A percentile compares a stretch with the other conserved stretches of the same genome.
phyloP scores from a whole-genome alignment of 2,329 filamentous ascomycete genomes.

The Fusarium duplospermum region DNA sequence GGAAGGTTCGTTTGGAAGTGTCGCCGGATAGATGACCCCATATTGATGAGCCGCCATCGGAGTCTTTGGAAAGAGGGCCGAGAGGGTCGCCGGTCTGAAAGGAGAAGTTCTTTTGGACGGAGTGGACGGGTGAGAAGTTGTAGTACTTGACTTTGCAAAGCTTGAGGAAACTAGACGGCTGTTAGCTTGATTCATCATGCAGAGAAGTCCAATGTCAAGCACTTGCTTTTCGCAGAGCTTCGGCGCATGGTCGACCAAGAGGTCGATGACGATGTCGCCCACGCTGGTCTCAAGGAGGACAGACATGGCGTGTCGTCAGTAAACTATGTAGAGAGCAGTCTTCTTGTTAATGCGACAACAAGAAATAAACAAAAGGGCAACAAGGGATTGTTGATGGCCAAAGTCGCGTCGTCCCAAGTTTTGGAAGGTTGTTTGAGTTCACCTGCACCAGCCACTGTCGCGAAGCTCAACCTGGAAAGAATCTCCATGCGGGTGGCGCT shows the following conservation, averaged over 20 bases:
- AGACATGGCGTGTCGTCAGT: constrained; percentile 71
- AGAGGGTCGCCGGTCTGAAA: constrained; percentile 97
- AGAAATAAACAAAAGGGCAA: not conserved
- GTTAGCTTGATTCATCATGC: constrained; percentile 52
- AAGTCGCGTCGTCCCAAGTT: constrained; percentile 8
- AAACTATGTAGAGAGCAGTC: not conserved
- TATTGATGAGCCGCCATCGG: constrained; percentile 92
- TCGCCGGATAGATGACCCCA: constrained; percentile 83
- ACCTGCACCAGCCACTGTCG: constrained; percentile 23
- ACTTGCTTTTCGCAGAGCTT: constrained; percentile 95
- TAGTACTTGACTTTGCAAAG: constrained; percentile 99
- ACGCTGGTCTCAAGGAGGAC: constrained; percentile 92
- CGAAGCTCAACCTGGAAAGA: constrained; percentile 15
- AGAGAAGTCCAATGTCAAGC: not conserved
- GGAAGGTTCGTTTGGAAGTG: constrained; percentile 79
- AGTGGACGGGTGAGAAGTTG: constrained; percentile 94
- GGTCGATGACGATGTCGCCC: constrained; percentile 94
- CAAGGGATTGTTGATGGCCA: not conserved
- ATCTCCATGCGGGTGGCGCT: not conserved
- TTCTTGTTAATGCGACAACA: not conserved
- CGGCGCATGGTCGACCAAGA: constrained; percentile 88
- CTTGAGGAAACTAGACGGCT: constrained; percentile 83
- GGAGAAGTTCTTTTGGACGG: constrained; percentile 93
- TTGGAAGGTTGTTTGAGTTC: constrained; percentile 25
- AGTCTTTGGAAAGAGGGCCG: constrained; percentile 83